phyloP scores from a whole-genome alignment of 129 eudicot species.

The Artemisia tridentata region DNA sequence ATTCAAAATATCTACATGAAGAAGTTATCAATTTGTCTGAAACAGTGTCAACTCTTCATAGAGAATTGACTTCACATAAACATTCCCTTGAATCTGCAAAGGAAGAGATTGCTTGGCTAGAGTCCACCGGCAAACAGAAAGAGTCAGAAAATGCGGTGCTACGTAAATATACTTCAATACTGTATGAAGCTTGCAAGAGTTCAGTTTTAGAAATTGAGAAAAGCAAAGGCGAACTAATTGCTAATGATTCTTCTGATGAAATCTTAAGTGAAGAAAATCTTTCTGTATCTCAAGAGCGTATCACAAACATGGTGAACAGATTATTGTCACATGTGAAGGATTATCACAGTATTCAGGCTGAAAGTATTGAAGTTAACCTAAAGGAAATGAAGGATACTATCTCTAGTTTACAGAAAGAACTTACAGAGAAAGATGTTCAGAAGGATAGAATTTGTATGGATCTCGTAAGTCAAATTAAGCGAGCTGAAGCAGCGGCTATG shows the following conservation, averaged over 20 bases:
- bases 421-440: constrained; percentile 83
- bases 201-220: constrained; percentile 56
- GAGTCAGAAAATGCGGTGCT: constrained; percentile 44
- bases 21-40: constrained; percentile 46
- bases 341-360: constrained; percentile 33
- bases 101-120: constrained; percentile 45
- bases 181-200: constrained; percentile 64
- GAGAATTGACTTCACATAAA: constrained; percentile 47
- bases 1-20: constrained; percentile 43
- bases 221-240: constrained; percentile 44
- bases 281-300: constrained; percentile 42
- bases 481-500: constrained; percentile 70
- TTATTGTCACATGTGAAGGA: constrained; percentile 52
- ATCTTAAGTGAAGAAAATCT: constrained; percentile 27
- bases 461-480: constrained; percentile 78
- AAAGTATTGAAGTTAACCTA: constrained; percentile 41
- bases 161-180: constrained; percentile 44
- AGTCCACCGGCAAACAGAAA: constrained; percentile 51
- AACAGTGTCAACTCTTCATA: constrained; percentile 29
- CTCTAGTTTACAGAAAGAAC: constrained; percentile 68
- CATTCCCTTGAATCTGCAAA: constrained; percentile 47
- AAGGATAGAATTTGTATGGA: constrained; percentile 72
- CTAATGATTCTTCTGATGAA: constrained; percentile 32
- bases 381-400: constrained; percentile 66
- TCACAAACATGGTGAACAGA: constrained; percentile 42